Base-by-base conservation (phyloP, 768 basidiomycete species). In the Kondoa subrosea region DNA sequence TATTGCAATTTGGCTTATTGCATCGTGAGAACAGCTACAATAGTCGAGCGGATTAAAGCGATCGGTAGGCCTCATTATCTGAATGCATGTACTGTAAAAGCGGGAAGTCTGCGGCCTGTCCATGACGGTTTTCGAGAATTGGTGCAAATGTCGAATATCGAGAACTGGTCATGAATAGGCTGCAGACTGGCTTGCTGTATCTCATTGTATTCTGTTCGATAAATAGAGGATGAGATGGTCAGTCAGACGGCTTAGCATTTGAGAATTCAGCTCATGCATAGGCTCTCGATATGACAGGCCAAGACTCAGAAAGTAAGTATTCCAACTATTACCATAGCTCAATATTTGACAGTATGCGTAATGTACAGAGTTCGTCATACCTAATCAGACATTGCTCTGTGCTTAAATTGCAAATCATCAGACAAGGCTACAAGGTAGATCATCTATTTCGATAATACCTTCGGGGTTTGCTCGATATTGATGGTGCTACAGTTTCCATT, bases 401-500 rank as follows among this genome's bases (percentile, higher is more conserved):
- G n/a, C n/a, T n/a, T n/a, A n/a, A n/a, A n/a, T n/a, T n/a, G 40
- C 40, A 8, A 50, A 8, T 8, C 40, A 50, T 8, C 40, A 50
- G 40, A 50, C 40, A 50, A 50, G 21, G 40, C 40, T 21, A 50
- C 40, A 8, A n/a, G n/a, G n/a, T n/a, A n/a, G n/a, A n/a, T n/a
- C n/a, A n/a, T n/a, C n/a, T n/a, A n/a, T n/a, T n/a, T n/a, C n/a
- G n/a, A n/a, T n/a, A n/a, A n/a, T n/a, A n/a, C n/a, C n/a, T n/a
- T n/a, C n/a, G n/a, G n/a, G n/a, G n/a, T n/a, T n/a, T n/a, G n/a
- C n/a, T n/a, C n/a, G n/a, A n/a, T n/a, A n/a, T n/a, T n/a, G n/a
- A n/a, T n/a, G n/a, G n/a, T n/a, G n/a, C n/a, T 59, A 4, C 25
- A 8, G 8, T 31, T 68, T 69, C 59, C 67, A 67, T 62, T 50